Evolutionary conservation across 1,284 basidiomycete genomes (phyloP).

Genomic region (Tilletia caries): DNA sequence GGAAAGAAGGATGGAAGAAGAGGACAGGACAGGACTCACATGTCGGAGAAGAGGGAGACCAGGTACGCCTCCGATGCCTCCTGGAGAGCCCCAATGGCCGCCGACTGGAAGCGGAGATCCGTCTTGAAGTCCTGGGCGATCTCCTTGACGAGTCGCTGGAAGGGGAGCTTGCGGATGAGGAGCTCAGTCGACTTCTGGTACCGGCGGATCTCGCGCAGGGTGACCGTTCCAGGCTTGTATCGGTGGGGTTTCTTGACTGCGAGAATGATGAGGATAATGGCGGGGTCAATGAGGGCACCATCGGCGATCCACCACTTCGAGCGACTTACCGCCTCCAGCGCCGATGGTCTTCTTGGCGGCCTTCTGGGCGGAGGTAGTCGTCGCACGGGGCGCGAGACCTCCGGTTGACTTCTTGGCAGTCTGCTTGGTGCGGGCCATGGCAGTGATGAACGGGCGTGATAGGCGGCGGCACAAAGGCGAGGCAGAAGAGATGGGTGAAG

Average conservation of each 20-base stretch:
- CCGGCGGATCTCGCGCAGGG: conserved; percentile 82
- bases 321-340: too few species aligned
- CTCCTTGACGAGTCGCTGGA: conserved; percentile 74
- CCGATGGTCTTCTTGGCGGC: too few species aligned
- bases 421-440: conserved; percentile 61
- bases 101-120: conserved; percentile 27
- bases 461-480: too few species aligned
- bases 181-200: conserved; percentile 91
- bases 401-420: conserved; percentile 81
- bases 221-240: conserved; percentile 45
- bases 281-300: too few species aligned
- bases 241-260: too few species aligned
- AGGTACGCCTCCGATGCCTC: conserved; percentile 14
- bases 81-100: background rate
- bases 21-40: background rate
- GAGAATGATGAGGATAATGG: too few species aligned
- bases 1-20: too few species aligned
- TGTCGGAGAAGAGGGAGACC: conserved; percentile 14
- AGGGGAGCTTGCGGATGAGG: conserved; percentile 79
- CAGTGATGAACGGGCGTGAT: too few species aligned
- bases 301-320: too few species aligned
- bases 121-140: conserved; percentile 16
- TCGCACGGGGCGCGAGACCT: conserved; percentile 61
- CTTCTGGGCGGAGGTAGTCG: conserved; percentile 42
- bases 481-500: too few species aligned